A percentile compares a stretch with the other conserved stretches of the same genome.
Conservation (phyloP, 169 alveolate genomes). For the Theileria annulata region DNA sequence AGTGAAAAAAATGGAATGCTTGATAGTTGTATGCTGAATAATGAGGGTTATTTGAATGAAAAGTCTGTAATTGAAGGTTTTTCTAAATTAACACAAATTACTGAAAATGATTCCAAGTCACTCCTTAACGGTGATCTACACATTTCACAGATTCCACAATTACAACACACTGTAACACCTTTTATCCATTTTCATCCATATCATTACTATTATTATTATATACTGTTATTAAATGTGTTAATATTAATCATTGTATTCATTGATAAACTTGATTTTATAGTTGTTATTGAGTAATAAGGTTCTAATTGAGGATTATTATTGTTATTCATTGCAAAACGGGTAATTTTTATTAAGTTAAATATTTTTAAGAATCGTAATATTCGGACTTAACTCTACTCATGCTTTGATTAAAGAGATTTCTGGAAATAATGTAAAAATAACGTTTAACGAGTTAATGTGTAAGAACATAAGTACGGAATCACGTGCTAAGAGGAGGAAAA, state of each 20-base stretch:
- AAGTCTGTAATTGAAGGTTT: slow-evolving; percentile 4
- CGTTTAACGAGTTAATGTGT: slow-evolving; percentile 18
- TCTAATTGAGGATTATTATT: slow-evolving; percentile 26
- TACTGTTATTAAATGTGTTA: too few relatives aligned
- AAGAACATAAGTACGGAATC: slow-evolving; percentile 27
- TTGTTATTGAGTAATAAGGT: not conserved
- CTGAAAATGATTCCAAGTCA: not conserved
- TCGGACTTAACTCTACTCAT: slow-evolving; percentile 50
- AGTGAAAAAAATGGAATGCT: not conserved
- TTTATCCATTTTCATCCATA: not conserved
- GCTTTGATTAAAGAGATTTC: slow-evolving; percentile 10
- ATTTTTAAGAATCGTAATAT: slow-evolving; percentile 29
- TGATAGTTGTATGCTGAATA: not conserved
- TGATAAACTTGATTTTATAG: not conserved
- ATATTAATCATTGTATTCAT: too few relatives aligned
- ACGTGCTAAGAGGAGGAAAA: slow-evolving; percentile 36
- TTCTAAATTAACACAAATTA: not conserved
- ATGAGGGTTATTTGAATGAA: slow-evolving; percentile 3
- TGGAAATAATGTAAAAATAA: slow-evolving; percentile 21
- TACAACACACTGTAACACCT: slow-evolving; percentile 7
- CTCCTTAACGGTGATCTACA: not conserved
- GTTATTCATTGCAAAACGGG: slow-evolving; percentile 56
- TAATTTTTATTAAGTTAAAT: not conserved
- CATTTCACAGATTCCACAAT: slow-evolving; percentile 12
- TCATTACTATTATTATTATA: too few relatives aligned